Conservation (phyloP, 2,329 filamentous ascomycete genomes). For the Fusarium sp. region DNA sequence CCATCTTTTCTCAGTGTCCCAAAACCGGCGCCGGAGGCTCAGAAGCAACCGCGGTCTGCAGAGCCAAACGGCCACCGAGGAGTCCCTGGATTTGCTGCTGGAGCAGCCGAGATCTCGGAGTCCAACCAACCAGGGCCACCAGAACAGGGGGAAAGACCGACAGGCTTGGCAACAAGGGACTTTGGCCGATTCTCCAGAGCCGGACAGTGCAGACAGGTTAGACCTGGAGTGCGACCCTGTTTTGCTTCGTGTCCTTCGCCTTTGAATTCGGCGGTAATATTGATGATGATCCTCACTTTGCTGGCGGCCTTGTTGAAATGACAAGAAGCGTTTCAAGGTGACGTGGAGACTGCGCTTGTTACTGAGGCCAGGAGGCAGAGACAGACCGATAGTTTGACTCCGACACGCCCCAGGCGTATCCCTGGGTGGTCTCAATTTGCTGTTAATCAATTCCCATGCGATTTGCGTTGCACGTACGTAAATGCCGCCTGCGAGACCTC, state of each 20-base stretch:
- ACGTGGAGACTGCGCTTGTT: neutral
- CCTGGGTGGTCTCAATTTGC: conserved; percentile 17
- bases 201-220: conserved; percentile 26
- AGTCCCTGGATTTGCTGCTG: conserved; percentile 33
- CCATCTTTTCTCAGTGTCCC: neutral
- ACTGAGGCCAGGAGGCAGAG: neutral
- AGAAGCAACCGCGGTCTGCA: neutral
- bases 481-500: conserved; percentile 25
- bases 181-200: conserved; percentile 11
- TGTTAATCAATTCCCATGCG: conserved; percentile 28
- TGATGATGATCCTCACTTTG: conserved; percentile 23
- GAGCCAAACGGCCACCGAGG: conserved; percentile 5
- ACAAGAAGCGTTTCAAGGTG: neutral
- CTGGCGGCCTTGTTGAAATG: neutral
- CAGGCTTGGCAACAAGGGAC: conserved; percentile 39
- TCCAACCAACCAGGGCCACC: conserved; percentile 22
- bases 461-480: conserved; percentile 27
- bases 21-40: neutral
- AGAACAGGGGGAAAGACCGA: conserved; percentile 31
- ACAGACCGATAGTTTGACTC: conserved; percentile 29
- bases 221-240: conserved; percentile 22
- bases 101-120: conserved; percentile 36
- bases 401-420: conserved; percentile 17
- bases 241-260: conserved; percentile 13
- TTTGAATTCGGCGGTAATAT: conserved; percentile 19